Evolutionary conservation across 805 yeast species (phyloP).

Genomic region (Barnettozyma botsteinii): DNA sequence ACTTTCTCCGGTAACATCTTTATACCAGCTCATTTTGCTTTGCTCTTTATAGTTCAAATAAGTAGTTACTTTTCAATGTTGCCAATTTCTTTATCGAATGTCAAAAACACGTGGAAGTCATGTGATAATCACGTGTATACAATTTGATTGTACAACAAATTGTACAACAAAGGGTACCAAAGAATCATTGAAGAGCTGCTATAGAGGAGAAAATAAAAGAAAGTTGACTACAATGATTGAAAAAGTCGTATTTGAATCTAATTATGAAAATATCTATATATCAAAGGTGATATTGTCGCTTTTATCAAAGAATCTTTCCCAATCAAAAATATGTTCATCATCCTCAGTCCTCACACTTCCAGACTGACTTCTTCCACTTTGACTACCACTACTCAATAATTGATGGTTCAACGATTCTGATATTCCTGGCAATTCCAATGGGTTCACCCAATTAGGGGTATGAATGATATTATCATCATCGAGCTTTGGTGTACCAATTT

Average conservation of each 20-base stretch:
- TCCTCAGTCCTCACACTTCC: conserved; percentile 13
- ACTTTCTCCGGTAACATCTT: conserved; percentile 2
- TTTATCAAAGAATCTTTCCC: conserved; percentile 25
- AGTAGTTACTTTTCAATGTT: too few relatives aligned
- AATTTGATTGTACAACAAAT: too few relatives aligned
- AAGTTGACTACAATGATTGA: too few relatives aligned
- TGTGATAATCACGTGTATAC: background rate
- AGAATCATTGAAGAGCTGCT: too few relatives aligned
- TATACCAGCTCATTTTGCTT: conserved; percentile 11
- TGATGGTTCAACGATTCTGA: too few relatives aligned
- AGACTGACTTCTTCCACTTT: conserved; percentile 3
- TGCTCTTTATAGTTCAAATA: background rate
- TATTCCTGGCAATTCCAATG: background rate
- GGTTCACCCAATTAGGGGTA: conserved; percentile 1
- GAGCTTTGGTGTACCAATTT: too few relatives aligned
- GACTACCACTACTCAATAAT: too few relatives aligned
- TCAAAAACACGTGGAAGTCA: too few relatives aligned
- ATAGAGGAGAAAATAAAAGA: too few relatives aligned
- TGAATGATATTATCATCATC: background rate
- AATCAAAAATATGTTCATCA: conserved; percentile 22
- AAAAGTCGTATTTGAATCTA: too few relatives aligned
- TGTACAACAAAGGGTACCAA: too few relatives aligned
- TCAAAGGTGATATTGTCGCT: conserved; percentile 14
- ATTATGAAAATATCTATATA: background rate
- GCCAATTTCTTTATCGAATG: background rate